These are phyloP conservation scores for Daldinia sp. DNA, from an alignment of 2,329 filamentous ascomycete genomes.

Conservation along the genomic window DNA sequence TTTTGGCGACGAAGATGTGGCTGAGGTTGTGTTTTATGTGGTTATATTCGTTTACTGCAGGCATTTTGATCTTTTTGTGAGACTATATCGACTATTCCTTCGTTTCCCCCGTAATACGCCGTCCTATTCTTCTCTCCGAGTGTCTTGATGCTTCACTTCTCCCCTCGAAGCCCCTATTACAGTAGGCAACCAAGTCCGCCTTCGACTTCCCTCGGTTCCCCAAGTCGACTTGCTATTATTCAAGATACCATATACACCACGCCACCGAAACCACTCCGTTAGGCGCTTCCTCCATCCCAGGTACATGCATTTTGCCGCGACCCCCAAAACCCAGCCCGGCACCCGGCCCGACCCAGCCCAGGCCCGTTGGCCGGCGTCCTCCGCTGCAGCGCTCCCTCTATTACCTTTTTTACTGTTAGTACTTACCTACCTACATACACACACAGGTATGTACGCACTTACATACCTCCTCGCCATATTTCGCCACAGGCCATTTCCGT, in stretches of 20 bases:
- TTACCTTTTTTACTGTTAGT: not conserved
- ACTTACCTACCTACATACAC: not conserved
- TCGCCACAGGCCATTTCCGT: no score
- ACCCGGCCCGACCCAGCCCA: conserved; percentile 1
- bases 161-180: not conserved
- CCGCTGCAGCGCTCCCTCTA: not conserved
- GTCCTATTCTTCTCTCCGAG: not conserved
- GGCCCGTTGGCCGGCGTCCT: conserved; percentile 10
- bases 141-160: not conserved
- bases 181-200: no score
- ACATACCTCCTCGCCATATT: not conserved
- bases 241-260: not conserved
- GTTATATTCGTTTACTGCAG: no score
- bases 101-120: not conserved
- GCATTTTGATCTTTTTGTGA: no score
- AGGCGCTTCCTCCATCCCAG: not conserved
- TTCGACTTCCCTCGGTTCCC: no score
- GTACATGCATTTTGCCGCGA: not conserved
- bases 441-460: not conserved
- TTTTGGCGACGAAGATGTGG: not conserved
- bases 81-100: not conserved
- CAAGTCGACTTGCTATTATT: no score
- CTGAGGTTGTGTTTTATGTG: no score
- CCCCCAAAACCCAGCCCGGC: conserved; percentile 1
- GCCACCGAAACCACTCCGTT: not conserved